Evolutionary conservation across 805 yeast genomes (phyloP), one percentile per base, ranked within the genome.

Genomic region (Tetrapisispora pingtungensis): DNA sequence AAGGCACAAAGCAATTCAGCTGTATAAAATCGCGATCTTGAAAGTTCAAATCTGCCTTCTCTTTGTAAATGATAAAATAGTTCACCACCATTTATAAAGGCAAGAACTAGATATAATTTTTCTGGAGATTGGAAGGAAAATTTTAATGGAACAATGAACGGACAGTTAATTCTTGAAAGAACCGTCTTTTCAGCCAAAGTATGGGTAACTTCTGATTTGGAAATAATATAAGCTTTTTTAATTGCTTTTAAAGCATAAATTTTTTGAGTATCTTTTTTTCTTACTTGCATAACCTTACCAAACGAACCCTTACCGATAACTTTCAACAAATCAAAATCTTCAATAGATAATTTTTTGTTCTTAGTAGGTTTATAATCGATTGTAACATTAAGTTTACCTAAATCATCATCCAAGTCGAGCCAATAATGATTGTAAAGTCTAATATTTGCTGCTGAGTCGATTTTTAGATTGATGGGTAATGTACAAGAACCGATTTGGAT

Each of bases 261-360:
- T 62, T 90, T 94, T 51, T 83, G 83, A 3, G 98, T 93, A 64
- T 93, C 98, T 55, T 85, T 86, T 67, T 93, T 93, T 50, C 88
- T 80, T 35, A 93, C 98, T 66, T 93, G 98, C 97, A 93, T 93
- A 43, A 93, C 98, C 66, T 93, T 93, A 42, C 98, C 98, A 62
- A 93, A 93, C 10, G 97, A 88, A 7, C 98, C 98, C 62, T 93
- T 93, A 32, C 98, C 98, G 44, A 93, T 87, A 19, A 93, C 98
- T 65, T 93, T 93, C 53, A 93, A 73, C 42, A 93, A 68, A 56
- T 88, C 96, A 66, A 93, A 90, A 59, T 90, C 96, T 46, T 88
- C 96, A 52, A 93, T 87, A 1, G 87, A 72, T 40, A 93, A 70
- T 41, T 83, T 82, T 51, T 81, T 77, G 59, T 76, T 77, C 50